Conservation (phyloP, 805 yeast species). For the Candida sakaeoensis region DNA sequence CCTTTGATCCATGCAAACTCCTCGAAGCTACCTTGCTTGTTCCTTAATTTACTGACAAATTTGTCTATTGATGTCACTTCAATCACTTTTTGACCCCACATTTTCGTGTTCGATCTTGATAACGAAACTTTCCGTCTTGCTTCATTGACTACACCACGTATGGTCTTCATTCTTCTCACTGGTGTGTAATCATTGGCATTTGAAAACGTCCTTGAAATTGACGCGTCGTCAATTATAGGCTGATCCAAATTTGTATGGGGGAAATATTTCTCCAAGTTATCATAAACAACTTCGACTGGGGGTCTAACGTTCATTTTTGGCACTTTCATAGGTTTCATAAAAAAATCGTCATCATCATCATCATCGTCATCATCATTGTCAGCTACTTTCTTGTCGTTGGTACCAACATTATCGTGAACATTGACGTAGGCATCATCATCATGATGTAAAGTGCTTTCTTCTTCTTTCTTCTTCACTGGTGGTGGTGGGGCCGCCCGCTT, state of each 20-base stretch:
- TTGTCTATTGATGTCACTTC: constrained; percentile 76
- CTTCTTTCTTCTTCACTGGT: constrained; percentile 29
- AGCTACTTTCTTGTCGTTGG: no score
- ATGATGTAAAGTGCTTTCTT: background rate
- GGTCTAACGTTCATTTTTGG: constrained; percentile 74
- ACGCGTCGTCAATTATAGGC: constrained; percentile 75
- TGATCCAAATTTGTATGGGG: constrained; percentile 90
- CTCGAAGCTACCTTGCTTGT: constrained; percentile 59
- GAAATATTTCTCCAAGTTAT: constrained; percentile 86
- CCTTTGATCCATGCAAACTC: constrained; percentile 98
- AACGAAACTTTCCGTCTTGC: constrained; percentile 45
- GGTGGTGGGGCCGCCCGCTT: constrained; percentile 72
- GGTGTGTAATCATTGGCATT: constrained; percentile 29
- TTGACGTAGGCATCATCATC: constrained; percentile 57
- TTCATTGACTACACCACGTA: constrained; percentile 89
- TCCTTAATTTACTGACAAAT: constrained; percentile 60
- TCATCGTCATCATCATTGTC: constrained; percentile 12
- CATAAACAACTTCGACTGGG: constrained; percentile 89
- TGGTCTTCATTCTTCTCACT: constrained; percentile 70
- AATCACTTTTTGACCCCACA: constrained; percentile 95
- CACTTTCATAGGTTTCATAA: constrained; percentile 23
- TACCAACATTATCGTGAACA: constrained; percentile 9
- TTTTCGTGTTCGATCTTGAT: constrained; percentile 52
- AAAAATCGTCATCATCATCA: constrained; percentile 28
- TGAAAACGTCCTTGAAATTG: constrained; percentile 42